Percentiles rank a stretch among this genome's conserved stretches.
These are phyloP conservation scores for Colletotrichum sp. DNA, from an alignment of 2,329 filamentous ascomycete species.

Conservation along the genomic window DNA sequence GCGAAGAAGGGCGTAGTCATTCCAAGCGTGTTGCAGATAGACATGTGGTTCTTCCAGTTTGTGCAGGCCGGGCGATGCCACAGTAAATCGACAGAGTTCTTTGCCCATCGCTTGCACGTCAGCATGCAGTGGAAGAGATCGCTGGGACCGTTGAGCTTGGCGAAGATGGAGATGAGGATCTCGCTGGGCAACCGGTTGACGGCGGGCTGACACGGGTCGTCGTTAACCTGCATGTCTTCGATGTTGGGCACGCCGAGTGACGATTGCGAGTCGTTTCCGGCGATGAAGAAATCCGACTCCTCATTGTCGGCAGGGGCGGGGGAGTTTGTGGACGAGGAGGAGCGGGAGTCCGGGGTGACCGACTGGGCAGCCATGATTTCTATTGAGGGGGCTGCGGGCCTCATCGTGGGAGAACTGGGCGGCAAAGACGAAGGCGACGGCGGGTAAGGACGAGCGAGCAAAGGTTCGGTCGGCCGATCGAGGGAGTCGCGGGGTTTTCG, in stretches of 20 bases:
- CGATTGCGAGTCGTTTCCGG: slow-evolving; percentile 90
- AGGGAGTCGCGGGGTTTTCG: slow-evolving; percentile 4
- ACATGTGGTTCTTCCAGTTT: slow-evolving; percentile 81
- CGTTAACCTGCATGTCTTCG: slow-evolving; percentile 73
- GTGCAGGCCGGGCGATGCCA: slow-evolving; percentile 95
- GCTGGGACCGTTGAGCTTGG: slow-evolving; percentile 75
- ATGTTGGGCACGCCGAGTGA: slow-evolving; percentile 84
- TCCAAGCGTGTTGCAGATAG: slow-evolving; percentile 80
- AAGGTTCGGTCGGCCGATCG: slow-evolving; percentile 7
- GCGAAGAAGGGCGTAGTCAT: slow-evolving; percentile 80
- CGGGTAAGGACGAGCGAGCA: neutral
- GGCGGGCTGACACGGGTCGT: slow-evolving; percentile 74
- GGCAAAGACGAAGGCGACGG: neutral
- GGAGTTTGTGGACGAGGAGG: slow-evolving; percentile 75
- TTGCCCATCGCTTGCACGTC: slow-evolving; percentile 92
- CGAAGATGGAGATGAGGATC: slow-evolving; percentile 91
- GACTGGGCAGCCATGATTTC: slow-evolving; percentile 29
- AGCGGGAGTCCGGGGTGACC: slow-evolving; percentile 52
- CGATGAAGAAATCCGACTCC: slow-evolving; percentile 92
- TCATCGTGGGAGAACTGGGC: slow-evolving; percentile 22
- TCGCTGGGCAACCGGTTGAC: slow-evolving; percentile 89
- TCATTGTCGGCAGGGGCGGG: slow-evolving; percentile 80
- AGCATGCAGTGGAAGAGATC: slow-evolving; percentile 91
- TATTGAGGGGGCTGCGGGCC: slow-evolving; percentile 30
- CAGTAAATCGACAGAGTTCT: slow-evolving; percentile 88